Evolutionary conservation across 257 asterid genomes (phyloP).

Genomic region (Petunia secreta): DNA sequence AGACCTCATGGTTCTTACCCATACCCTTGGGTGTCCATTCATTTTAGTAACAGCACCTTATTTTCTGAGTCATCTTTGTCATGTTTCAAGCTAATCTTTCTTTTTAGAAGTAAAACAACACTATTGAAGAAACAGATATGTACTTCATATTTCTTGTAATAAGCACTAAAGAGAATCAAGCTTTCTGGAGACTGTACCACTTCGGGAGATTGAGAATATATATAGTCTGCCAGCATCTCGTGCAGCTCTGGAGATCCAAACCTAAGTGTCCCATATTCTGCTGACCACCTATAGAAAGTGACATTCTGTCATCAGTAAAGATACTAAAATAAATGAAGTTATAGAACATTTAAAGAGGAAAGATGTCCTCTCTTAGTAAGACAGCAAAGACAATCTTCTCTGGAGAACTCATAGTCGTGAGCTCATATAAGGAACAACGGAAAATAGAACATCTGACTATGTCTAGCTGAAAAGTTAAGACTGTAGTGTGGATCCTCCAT

Average conservation of each 20-base stretch:
- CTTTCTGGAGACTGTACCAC: conserved; percentile 52
- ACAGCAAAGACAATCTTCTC: neutral
- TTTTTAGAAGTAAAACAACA: neutral
- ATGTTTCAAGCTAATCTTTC: neutral
- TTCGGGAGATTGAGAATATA: conserved; percentile 90
- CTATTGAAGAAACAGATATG: neutral
- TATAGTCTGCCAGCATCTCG: conserved; percentile 91
- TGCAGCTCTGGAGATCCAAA: conserved; percentile 90
- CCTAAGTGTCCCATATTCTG: conserved; percentile 75
- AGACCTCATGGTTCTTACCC: too few relatives aligned
- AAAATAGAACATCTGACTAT: neutral
- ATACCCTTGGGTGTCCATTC: too few relatives aligned
- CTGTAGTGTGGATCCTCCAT: neutral
- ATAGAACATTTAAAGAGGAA: neutral
- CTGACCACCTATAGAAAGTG: conserved; percentile 74
- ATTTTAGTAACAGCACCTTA: neutral
- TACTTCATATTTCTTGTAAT: conserved; percentile 9
- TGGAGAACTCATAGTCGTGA: neutral
- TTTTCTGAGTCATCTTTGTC: neutral
- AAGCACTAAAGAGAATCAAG: conserved; percentile 24
- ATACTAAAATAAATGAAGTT: neutral
- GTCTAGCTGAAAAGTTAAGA: conserved; percentile 1
- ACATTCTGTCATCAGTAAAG: neutral
- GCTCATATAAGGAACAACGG: neutral
- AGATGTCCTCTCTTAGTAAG: neutral